Base-by-base conservation (phyloP, 495 filamentous ascomycete genomes). In the Neurospora sp. region DNA sequence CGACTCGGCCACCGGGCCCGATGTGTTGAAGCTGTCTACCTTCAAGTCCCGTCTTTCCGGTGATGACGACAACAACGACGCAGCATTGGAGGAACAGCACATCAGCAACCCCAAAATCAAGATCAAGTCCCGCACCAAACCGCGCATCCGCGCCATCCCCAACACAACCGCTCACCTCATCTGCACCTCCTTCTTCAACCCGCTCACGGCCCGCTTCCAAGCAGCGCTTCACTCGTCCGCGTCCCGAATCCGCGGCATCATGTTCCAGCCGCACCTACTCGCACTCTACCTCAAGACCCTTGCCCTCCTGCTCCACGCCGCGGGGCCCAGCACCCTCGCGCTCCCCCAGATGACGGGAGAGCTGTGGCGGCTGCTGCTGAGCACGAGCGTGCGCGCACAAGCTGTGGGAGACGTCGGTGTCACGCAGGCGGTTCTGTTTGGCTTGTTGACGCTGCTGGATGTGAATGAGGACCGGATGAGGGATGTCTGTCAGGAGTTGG, bases 401-500 rank as follows among this genome's bases (percentile, higher is more conserved):
- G 84, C 78, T 44, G 83, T 85, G 23, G 85, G 85, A 2, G 92
- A 96, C 42, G 81, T 89, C 4, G 80, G 81, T 0, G 85, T 97
- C 14, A 87, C 92, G 10, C 87, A 92, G 59, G 92, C 93, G 0
- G 81, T 97, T 54, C 82, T 98, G 14, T 92, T 96, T 70, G 88
- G 89, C 3, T 89, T 97, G 71, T 83, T 97, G 39, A 91, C 91
- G n/a, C 73, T 97, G 31, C 81, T 98, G 12, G 93, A 97, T 72
- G 84, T 97, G n/a, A 97, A 97, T 73, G 89, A 90, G 77, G 87
- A 89, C 42, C 92, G 95, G 79, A 92, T 94, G 69, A 87, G 90
- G 48, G 85, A 86, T 39, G 84, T 96, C 8, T 94, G 96, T 78
- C 88, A 82, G 78, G 78, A 85, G 69, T 79, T 91, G 72, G 84